Base-by-base conservation (phyloP, 2,329 filamentous ascomycete species). In the Ophiostoma sp. region DNA sequence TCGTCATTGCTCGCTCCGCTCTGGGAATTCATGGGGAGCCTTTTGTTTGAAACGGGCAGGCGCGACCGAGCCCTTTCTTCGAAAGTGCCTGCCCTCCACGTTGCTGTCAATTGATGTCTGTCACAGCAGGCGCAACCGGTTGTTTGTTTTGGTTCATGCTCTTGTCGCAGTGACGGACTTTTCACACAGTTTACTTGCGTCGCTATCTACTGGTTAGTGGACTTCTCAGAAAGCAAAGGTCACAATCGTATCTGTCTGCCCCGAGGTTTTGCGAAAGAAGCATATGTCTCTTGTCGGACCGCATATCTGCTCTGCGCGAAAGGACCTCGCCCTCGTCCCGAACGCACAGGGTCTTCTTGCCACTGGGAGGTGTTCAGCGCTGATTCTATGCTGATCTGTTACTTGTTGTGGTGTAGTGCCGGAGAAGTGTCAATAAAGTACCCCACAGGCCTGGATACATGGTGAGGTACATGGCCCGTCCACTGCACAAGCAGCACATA, bases 371-470 rank as follows among this genome's bases (percentile, higher is more conserved):
- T 19, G 28, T 19, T 7, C 31, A 55, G 33, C 3, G 19, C 50
- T 70, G 48, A 12, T 70, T 57, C 28, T 70, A 9, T 22, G 48
- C 25, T 57, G 48, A 70, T 57, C 48, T 4, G 33, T 33, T 33
- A 36, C 68, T 70, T 7, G 8, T 70, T 42, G n/a, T n/a, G n/a
- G 68, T 59, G 68, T 59, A 59, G 68, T 42, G 50, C 48, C 50
- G 19, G 28, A 19, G n/a, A 69, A 36, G 45, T 39, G 66, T 52
- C 45, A 69, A 15, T 45, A 31, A 55, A 70, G 50, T 31, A 39
- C 68, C 50, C 68, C 50, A 57, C 50, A 42, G 68, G 50, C 28
- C 31, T 25, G 5, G 2, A 25, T 55, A 25, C 66, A 39, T 25
- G 66, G 8, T 12, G 5, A 15, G 2, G 17, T 68, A 68, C 64